Base-by-base conservation (phyloP, 1,139 yeast genomes). In the Scheffersomyces insectosa region DNA sequence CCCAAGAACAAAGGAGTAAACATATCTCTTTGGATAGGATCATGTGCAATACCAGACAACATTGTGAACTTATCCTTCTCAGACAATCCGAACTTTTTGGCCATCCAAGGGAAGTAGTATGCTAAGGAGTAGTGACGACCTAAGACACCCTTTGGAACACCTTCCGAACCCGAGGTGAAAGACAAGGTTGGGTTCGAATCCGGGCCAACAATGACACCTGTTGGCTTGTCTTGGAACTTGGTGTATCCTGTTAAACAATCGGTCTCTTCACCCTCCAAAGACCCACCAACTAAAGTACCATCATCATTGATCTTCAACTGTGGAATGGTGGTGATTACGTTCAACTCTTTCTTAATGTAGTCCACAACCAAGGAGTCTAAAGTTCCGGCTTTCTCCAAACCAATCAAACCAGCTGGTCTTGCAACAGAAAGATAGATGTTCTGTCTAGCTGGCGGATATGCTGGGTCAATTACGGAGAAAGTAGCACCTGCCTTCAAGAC, bases 31-130 rank as follows among this genome's bases (percentile, higher is more conserved):
- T 93, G 99, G 49, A 93, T 93, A 12, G 99, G 99, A 68, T 93
- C 99, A 63, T 93, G 99, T 0, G 99, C 99, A 64, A 93, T 93
- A 60, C 99, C 99, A 25, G 96, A 88, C 47, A 93, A 79, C 99
- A 93, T 93, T 20, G 99, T 95, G 70, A 93, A 93, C 61, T 77
- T 85, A 67, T 95, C 99, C 36, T 83, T 78, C 45, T 80, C 87
- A 30, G 87, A 79, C 39, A 93, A 77, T 36, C 83, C 81, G 60
- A 95, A 93, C 42, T 84, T 79, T 62, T 88, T 68, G 13, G 97
- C 78, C 99, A 93, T 93, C 99, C 99, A 93, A 33, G 96, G 96
- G 79, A 93, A 93, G 66, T 93, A 93, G 70, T 95, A 93, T 1
- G 99, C 96, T 51, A 93, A 75, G 1, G 98, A 91, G 65, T 84